phyloP scores from a whole-genome alignment of 2,329 filamentous ascomycete species.

The Sphaerulina vaccinii region DNA sequence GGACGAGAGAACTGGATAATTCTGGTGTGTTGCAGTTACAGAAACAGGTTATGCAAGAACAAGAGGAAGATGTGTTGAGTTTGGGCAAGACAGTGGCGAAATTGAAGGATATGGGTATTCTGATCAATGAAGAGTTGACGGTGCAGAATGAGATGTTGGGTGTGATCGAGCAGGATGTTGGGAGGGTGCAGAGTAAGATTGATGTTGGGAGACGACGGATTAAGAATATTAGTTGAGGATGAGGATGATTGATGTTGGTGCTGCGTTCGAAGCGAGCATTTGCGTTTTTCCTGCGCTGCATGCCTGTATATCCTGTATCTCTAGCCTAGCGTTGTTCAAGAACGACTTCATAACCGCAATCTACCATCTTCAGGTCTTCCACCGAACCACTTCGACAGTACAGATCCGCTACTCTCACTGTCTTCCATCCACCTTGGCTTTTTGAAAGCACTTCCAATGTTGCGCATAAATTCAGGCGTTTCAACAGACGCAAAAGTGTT shows the following conservation, averaged over 20 bases:
- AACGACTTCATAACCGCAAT: conserved; percentile 27
- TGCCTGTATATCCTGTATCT: conserved; percentile 3
- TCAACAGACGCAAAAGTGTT: conserved; percentile 88
- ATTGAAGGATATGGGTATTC: conserved; percentile 74
- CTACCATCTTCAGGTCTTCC: conserved; percentile 34
- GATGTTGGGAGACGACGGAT: conserved; percentile 71
- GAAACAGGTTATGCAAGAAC: conserved; percentile 69
- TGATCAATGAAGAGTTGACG: conserved; percentile 72
- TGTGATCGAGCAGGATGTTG: conserved; percentile 64
- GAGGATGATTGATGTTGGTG: conserved; percentile 4
- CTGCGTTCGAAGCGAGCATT: conserved; percentile 20
- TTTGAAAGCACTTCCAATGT: conserved; percentile 67
- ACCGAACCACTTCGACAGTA: conserved; percentile 37
- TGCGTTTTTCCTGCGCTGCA: background rate
- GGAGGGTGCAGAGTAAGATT: conserved; percentile 66
- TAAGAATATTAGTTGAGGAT: conserved; percentile 55
- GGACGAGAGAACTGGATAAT: conserved; percentile 75
- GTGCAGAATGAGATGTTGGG: conserved; percentile 70
- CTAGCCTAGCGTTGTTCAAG: background rate
- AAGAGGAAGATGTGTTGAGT: conserved; percentile 70
- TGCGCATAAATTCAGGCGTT: conserved; percentile 71
- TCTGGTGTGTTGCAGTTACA: conserved; percentile 71
- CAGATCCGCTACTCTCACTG: conserved; percentile 24
- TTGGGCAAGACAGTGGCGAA: conserved; percentile 67
- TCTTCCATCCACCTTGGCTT: conserved; percentile 73